Evolutionary conservation across 2,329 filamentous ascomycete species (phyloP), one percentile per base, ranked within the genome.

Genomic region (Sporothrix pseudoabietina): DNA sequence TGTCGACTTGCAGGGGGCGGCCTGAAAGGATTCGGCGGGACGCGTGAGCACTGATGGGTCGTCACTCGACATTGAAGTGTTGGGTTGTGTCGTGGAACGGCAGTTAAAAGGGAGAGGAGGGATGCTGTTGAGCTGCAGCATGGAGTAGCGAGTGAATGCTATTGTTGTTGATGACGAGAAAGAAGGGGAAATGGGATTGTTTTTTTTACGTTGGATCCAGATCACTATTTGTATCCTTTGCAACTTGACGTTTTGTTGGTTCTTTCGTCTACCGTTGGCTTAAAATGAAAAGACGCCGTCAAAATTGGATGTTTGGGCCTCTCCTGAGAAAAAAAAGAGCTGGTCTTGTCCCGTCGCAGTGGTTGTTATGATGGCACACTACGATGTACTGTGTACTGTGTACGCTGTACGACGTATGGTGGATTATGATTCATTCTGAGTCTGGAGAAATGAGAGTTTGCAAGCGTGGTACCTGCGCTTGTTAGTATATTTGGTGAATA

Each of bases 351-450:
- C 54, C 26, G 55, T 32, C 55, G 26, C 12, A 26, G 14, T n/a
- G 47, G 10, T 41, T 26, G 39, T 41, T 41, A 7, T 12, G 41
- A 44, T 44, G 41, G 49, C 49, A 19, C 49, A 54, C n/a, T n/a
- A n/a, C n/a, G n/a, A n/a, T n/a, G n/a, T n/a, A n/a, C n/a, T n/a
- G n/a, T n/a, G n/a, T n/a, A n/a, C n/a, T n/a, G n/a, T n/a, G 19
- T 54, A 26, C 22, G 22, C 9, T 1, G 7, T 30, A 57, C 32
- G n/a, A n/a, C n/a, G n/a, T n/a, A n/a, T n/a, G 55, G 55, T 57
- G 26, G 22, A 32, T 57, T 57, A 57, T 57, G 55, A 57, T 57
- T 57, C 55, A 57, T 57, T 57, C 55, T 57, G 55, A 57, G 55
- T 57, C 26, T 35, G 26, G 55, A 30, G 6, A 32, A n/a, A 22